Conservation (phyloP, 768 basidiomycete genomes). For the Hericium rajendrae region DNA sequence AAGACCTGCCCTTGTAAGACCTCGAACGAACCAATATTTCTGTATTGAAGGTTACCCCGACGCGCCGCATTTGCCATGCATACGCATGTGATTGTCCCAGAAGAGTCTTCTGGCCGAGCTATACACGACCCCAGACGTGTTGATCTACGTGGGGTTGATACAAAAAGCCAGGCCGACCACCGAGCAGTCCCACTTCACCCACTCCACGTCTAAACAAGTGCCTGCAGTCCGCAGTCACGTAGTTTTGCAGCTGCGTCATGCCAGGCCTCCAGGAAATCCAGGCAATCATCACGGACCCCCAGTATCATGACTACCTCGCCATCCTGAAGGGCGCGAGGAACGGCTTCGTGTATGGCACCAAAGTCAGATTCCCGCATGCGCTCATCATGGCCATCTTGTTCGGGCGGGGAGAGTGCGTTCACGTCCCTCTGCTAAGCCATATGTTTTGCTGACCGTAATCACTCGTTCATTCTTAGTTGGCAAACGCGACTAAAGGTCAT, state of each 20-base stretch:
- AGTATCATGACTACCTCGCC: slow-evolving; percentile 82
- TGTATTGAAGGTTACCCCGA: too few species aligned
- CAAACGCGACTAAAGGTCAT: slow-evolving; percentile 55
- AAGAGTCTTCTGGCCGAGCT: too few species aligned
- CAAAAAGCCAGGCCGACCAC: too few species aligned
- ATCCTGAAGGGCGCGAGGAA: slow-evolving; percentile 92
- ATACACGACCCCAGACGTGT: too few species aligned
- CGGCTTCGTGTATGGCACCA: slow-evolving; percentile 83
- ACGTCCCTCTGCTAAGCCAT: not conserved
- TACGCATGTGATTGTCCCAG: too few species aligned
- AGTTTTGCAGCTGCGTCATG: slow-evolving; percentile 10
- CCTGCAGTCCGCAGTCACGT: too few species aligned
- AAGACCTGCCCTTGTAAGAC: too few species aligned
- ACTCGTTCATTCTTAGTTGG: slow-evolving; percentile 43
- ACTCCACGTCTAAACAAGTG: too few species aligned
- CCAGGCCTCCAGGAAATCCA: slow-evolving; percentile 18
- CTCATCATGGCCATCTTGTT: slow-evolving; percentile 94
- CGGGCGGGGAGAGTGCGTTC: slow-evolving; percentile 78
- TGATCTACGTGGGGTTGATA: too few species aligned
- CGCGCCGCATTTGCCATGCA: too few species aligned
- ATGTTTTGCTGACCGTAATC: not conserved
- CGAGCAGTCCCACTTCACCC: too few species aligned
- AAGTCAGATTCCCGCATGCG: slow-evolving; percentile 92
- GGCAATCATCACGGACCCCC: slow-evolving; percentile 50
- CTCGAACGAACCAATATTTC: too few species aligned